A percentile compares a stretch with the other conserved stretches of the same genome.
These are phyloP conservation scores for Eruca vesicaria DNA, from an alignment of 441 rosid genomes.

Conservation along the genomic window DNA sequence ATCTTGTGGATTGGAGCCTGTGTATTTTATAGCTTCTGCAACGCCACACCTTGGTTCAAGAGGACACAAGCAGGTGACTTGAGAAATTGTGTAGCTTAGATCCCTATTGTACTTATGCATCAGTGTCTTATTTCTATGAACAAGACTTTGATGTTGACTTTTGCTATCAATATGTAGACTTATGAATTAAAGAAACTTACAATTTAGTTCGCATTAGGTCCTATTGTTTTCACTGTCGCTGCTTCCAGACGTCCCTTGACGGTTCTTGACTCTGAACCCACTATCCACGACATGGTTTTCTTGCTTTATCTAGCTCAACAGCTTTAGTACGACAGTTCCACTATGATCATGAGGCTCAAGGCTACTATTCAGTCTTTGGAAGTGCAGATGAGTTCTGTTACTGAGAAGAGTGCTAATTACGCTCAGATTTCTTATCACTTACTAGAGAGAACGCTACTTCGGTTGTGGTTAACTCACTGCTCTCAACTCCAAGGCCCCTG, in stretches of 20 bases:
- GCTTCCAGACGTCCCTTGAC: slow-evolving; percentile 75
- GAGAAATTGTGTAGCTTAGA: background rate
- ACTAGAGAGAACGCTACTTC: too few relatives aligned
- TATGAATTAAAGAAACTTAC: background rate
- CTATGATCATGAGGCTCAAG: slow-evolving; percentile 95
- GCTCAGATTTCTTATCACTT: too few relatives aligned
- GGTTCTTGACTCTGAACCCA: slow-evolving; percentile 66
- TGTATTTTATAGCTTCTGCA: slow-evolving; percentile 83
- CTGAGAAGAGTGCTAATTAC: too few relatives aligned
- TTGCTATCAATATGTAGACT: too few relatives aligned
- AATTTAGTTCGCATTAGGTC: slow-evolving; percentile 44
- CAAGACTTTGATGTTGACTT: background rate
- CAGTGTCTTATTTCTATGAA: background rate
- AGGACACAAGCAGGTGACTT: slow-evolving; percentile 76
- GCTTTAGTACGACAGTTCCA: slow-evolving; percentile 89
- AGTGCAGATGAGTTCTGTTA: too few relatives aligned
- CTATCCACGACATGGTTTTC: slow-evolving; percentile 85
- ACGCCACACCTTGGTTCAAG: slow-evolving; percentile 91
- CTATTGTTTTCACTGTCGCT: slow-evolving; percentile 70
- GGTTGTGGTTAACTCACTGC: too few relatives aligned
- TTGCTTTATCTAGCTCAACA: slow-evolving; percentile 88
- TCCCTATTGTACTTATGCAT: background rate
- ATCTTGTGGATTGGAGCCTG: slow-evolving; percentile 62
- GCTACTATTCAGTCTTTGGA: slow-evolving; percentile 43
- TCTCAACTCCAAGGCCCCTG: too few relatives aligned